Evolutionary conservation across 2,329 filamentous ascomycete species (phyloP), one percentile per base, ranked within the genome.

Genomic region (Aspergillus melleus): DNA sequence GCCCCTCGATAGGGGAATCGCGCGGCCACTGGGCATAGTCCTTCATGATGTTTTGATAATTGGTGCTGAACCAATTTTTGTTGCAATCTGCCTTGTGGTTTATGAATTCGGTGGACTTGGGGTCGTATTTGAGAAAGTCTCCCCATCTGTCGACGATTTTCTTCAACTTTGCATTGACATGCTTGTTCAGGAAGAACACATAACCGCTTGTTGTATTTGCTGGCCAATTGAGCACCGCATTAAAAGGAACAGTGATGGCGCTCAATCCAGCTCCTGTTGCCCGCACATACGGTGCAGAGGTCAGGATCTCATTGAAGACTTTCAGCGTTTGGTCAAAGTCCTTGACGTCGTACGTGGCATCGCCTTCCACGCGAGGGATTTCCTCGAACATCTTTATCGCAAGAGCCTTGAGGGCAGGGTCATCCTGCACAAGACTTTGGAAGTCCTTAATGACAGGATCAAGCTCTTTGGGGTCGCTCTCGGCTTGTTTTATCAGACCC

Each of bases 171-270:
- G 26, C 32, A 26, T 53, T 53, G 32, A 53, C 51, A 4, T 44
- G n/a, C 20, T 39, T 22, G 20, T 53, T 53, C 20, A 53, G 14
- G 20, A 53, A 53, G 14, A 53, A 53, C 11, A 26, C 51, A 26
- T 53, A 42, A 2, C 51, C 51, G 32, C 51, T 53, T 14, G 51
- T 36, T n/a, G 51, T 53, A 42, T 39, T 42, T 5, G 51, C 51
- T 44, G 51, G 51, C 51, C 51, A 53, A 19, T 53, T 53, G 22
- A 53, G 20, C 9, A 53, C 51, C 2, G 51, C 51, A 24, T 53
- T 53, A 8, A 53, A 53, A 9, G 51, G 51, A 9, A 53, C 51
- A 4, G 51, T 53, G 10, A 53, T 53, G 32, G 29, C 51, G 10
- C 51, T 53, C 9, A 53, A 10, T 6, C 19, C 30, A 16, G 51